Evolutionary conservation across 2,329 filamentous ascomycete species (phyloP).

Genomic region (Botryotinia globosa): DNA sequence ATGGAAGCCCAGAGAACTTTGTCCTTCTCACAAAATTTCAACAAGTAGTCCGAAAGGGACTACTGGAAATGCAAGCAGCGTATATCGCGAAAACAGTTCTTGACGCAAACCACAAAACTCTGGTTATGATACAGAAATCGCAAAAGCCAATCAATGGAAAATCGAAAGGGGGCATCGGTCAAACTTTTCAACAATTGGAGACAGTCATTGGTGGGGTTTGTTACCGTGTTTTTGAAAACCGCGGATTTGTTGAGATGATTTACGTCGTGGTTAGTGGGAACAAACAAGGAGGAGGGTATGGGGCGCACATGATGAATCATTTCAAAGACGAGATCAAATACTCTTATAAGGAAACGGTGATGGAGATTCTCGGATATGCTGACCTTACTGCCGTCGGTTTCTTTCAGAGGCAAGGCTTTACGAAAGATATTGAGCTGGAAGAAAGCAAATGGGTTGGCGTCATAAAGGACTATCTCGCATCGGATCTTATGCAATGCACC

Average conservation of each 20-base stretch:
- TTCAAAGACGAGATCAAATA: constrained; percentile 12
- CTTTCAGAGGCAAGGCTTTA: constrained; percentile 6
- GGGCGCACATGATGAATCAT: background rate
- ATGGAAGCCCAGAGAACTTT: background rate
- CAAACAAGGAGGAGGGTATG: background rate
- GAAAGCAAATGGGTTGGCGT: background rate
- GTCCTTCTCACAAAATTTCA: background rate
- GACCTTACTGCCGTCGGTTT: background rate
- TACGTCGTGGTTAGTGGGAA: background rate
- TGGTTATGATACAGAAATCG: background rate
- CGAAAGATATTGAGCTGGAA: background rate
- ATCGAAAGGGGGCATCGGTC: too few species aligned
- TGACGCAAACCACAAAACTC: background rate
- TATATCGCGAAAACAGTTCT: background rate
- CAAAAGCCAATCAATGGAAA: too few species aligned
- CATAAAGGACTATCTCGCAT: background rate
- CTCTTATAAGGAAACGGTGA: background rate
- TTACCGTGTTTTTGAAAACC: background rate
- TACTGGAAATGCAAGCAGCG: background rate
- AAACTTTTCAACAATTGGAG: background rate
- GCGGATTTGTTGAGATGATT: constrained; percentile 1
- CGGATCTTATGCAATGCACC: constrained; percentile 1
- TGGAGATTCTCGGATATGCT: constrained; percentile 4
- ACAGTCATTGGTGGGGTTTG: background rate
- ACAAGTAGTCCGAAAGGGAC: background rate